Percentiles rank a stretch among this genome's conserved stretches.
Evolutionary conservation across 106 monocot species (phyloP).

Genomic region (Iris macrosiphon): DNA sequence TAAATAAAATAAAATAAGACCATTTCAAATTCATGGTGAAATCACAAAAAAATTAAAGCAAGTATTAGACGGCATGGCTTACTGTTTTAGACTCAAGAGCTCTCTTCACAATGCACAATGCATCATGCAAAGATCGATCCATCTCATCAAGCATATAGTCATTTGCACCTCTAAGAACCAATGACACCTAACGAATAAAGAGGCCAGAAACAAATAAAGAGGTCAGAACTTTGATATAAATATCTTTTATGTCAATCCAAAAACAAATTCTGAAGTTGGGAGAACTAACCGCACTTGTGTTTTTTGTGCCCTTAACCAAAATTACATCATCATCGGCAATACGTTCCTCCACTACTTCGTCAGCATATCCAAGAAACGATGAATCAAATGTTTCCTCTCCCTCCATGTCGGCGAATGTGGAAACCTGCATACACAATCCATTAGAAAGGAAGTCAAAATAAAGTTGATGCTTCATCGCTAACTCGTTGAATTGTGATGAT

Average conservation of each 20-base stretch:
- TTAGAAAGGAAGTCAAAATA: too few species aligned
- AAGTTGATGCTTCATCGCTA: too few species aligned
- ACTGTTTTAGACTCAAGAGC: conserved; percentile 82
- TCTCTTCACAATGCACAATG: conserved; percentile 85
- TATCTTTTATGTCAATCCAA: too few species aligned
- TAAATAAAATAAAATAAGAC: too few species aligned
- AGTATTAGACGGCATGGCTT: too few species aligned
- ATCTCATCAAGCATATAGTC: conserved; percentile 96
- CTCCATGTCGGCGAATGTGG: conserved; percentile 98
- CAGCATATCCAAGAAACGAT: conserved; percentile 66
- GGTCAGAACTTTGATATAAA: too few species aligned
- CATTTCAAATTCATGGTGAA: too few species aligned
- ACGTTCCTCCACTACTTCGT: conserved; percentile 84
- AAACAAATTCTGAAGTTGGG: background rate
- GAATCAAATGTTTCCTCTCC: conserved; percentile 91
- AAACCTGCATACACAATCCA: conserved; percentile 29
- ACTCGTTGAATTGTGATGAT: too few species aligned
- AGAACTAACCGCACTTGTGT: conserved; percentile 69
- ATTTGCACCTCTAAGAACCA: conserved; percentile 89
- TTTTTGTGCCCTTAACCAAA: conserved; percentile 87
- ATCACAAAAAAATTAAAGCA: too few species aligned
- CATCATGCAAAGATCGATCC: conserved; percentile 88
- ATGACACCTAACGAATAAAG: conserved; percentile 46
- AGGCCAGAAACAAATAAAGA: background rate
- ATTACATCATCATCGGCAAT: conserved; percentile 90